These are phyloP conservation scores for Dacryopinax spathularia DNA, from an alignment of 768 basidiomycete species.

Conservation along the genomic window DNA sequence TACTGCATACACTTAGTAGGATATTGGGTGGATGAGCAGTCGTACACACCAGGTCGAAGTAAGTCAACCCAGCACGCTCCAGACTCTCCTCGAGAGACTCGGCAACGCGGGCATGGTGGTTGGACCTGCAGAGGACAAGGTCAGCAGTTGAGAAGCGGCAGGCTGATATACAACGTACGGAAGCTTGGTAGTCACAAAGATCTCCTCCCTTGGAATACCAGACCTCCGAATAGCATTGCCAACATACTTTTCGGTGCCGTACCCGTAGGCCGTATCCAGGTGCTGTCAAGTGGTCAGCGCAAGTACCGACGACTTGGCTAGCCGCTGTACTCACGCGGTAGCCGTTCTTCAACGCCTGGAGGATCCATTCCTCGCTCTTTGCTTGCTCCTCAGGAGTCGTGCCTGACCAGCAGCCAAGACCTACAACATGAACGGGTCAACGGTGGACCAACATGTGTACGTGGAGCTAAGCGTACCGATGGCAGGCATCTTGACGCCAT, in stretches of 20 bases:
- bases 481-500: slow-evolving; percentile 25
- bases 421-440: slow-evolving; percentile 14
- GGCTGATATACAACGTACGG: neutral
- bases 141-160: neutral
- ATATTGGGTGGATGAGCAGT: too few species aligned
- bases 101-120: slow-evolving; percentile 24
- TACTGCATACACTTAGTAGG: slow-evolving; percentile 23
- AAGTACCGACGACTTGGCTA: too few species aligned
- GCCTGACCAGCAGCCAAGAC: slow-evolving; percentile 31
- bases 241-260: slow-evolving; percentile 44
- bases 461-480: slow-evolving; percentile 20
- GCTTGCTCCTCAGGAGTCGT: slow-evolving; percentile 24
- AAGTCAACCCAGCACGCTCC: slow-evolving; percentile 20
- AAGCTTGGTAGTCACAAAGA: neutral
- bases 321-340: neutral
- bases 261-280: slow-evolving; percentile 24
- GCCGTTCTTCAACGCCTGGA: slow-evolving; percentile 20
- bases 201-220: neutral
- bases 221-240: slow-evolving; percentile 36
- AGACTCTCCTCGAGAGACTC: slow-evolving; percentile 22
- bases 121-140: slow-evolving; percentile 19
- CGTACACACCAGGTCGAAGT: slow-evolving; percentile 20
- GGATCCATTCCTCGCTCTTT: slow-evolving; percentile 28
- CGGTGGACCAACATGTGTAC: too few species aligned
- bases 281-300: neutral